Evolutionary conservation across 2,329 filamentous ascomycete genomes (phyloP).

Genomic region (Cladosporium halotolerans): DNA sequence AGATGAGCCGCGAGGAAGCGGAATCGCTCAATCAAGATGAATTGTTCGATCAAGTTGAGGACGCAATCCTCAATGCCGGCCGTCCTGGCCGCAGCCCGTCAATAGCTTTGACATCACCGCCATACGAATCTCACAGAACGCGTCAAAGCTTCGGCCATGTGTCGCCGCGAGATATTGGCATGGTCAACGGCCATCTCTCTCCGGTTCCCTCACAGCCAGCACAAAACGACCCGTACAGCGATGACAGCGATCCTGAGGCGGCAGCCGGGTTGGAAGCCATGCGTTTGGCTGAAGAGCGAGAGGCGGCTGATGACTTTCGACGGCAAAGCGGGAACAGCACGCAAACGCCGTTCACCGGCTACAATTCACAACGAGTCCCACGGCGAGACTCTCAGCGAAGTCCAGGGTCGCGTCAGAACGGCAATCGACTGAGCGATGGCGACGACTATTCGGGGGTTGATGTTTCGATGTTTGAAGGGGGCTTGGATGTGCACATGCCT

Average conservation of each 20-base stretch:
- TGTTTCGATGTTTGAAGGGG: constrained; percentile 66
- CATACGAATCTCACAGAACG: constrained; percentile 15
- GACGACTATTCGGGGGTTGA: constrained; percentile 64
- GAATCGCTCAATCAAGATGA: constrained; percentile 46
- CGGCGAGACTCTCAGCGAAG: constrained; percentile 26
- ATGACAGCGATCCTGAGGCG: constrained; percentile 84
- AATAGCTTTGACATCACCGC: constrained; percentile 32
- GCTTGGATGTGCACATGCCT: constrained; percentile 56
- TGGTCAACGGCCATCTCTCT: constrained; percentile 41
- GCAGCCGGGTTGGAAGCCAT: constrained; percentile 78
- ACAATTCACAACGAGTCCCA: constrained; percentile 28
- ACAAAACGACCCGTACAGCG: constrained; percentile 46
- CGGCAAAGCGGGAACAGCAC: constrained; percentile 52
- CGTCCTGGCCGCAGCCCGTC: constrained; percentile 27
- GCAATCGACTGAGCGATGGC: constrained; percentile 57
- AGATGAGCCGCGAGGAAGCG: constrained; percentile 17
- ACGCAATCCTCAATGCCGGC: constrained; percentile 40
- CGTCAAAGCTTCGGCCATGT: constrained; percentile 11
- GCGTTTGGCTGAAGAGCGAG: constrained; percentile 73
- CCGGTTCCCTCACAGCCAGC: constrained; percentile 41
- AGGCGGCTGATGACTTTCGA: constrained; percentile 55
- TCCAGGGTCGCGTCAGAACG: constrained; percentile 22
- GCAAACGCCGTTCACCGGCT: constrained; percentile 42
- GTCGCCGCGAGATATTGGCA: constrained; percentile 15
- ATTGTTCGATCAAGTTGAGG: constrained; percentile 52